Percentiles rank a stretch among this genome's conserved stretches.
These are phyloP conservation scores for Xylaria nigripes DNA, from an alignment of 495 filamentous ascomycete genomes.

Conservation along the genomic window DNA sequence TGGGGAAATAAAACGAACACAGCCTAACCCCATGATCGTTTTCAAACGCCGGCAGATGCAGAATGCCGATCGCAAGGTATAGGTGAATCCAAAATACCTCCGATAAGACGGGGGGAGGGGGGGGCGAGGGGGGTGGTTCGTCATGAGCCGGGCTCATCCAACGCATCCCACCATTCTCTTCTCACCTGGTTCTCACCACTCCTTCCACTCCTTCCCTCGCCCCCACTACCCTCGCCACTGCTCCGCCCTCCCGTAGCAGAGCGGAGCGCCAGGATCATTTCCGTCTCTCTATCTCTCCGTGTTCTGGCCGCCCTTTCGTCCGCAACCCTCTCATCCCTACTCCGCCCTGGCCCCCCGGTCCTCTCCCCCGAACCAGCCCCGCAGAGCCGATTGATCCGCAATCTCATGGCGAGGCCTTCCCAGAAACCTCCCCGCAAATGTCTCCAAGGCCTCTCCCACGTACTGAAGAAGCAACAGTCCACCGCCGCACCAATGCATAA, in stretches of 20 bases:
- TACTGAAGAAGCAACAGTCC: slow-evolving; percentile 57
- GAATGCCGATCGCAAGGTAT: neutral
- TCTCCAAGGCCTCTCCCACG: slow-evolving; percentile 61
- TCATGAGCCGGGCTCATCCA: slow-evolving; percentile 17
- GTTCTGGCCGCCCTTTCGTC: slow-evolving; percentile 37
- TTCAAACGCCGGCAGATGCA: neutral
- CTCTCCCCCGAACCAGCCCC: slow-evolving; percentile 6
- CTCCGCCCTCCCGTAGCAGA: neutral
- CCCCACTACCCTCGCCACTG: neutral
- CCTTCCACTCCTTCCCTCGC: neutral
- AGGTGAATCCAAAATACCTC: too few relatives aligned
- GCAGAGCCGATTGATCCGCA: slow-evolving; percentile 10
- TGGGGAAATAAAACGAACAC: neutral
- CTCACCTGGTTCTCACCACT: slow-evolving; percentile 14
- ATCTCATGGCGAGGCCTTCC: slow-evolving; percentile 19
- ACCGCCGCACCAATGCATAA: slow-evolving; percentile 54
- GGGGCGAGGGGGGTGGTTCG: too few relatives aligned
- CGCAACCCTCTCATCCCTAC: slow-evolving; percentile 38
- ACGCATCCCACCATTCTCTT: slow-evolving; percentile 32
- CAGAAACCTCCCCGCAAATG: slow-evolving; percentile 45
- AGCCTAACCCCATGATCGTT: neutral
- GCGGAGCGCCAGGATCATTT: neutral
- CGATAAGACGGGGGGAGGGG: too few relatives aligned
- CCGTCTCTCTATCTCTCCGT: slow-evolving; percentile 33
- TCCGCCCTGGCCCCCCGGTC: slow-evolving; percentile 24